Conservation (phyloP, 306 rosid species). For the Potentilla sterilis region DNA sequence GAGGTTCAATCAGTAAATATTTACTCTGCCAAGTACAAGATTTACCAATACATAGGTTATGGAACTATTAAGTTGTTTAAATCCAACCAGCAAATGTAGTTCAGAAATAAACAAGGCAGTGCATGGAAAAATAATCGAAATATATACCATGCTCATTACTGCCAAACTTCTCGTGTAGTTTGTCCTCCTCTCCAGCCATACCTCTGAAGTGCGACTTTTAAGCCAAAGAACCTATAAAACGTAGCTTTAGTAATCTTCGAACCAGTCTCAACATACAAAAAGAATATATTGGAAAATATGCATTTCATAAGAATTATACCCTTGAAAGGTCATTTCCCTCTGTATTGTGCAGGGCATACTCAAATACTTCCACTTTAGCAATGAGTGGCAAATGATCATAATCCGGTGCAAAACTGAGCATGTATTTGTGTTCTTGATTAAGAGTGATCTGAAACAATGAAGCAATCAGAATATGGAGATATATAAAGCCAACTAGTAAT, state of each 20-base stretch:
- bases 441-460: constrained; percentile 64
- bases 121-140: not conserved
- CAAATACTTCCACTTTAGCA: constrained; percentile 98
- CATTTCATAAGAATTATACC: constrained; percentile 39
- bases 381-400: constrained; percentile 93
- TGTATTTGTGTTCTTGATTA: constrained; percentile 92
- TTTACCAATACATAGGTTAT: not conserved
- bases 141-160: constrained; percentile 94
- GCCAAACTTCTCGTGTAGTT: constrained; percentile 98
- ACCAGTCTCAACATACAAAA: constrained; percentile 8
- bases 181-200: constrained; percentile 98
- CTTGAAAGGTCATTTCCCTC: constrained; percentile 92
- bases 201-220: constrained; percentile 96
- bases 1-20: not conserved
- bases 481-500: constrained; percentile 11
- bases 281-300: constrained; percentile 2
- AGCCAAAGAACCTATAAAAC: constrained; percentile 85
- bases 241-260: constrained; percentile 25
- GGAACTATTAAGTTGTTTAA: not conserved
- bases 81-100: not conserved
- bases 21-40: not conserved
- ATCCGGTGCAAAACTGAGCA: constrained; percentile 97
- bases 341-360: constrained; percentile 78
- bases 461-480: constrained; percentile 20
- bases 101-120: not conserved